Percentiles rank a stretch among this genome's conserved stretches.
Conservation (phyloP, 257 asterid genomes). For the Nicotiana obtusifolia region DNA sequence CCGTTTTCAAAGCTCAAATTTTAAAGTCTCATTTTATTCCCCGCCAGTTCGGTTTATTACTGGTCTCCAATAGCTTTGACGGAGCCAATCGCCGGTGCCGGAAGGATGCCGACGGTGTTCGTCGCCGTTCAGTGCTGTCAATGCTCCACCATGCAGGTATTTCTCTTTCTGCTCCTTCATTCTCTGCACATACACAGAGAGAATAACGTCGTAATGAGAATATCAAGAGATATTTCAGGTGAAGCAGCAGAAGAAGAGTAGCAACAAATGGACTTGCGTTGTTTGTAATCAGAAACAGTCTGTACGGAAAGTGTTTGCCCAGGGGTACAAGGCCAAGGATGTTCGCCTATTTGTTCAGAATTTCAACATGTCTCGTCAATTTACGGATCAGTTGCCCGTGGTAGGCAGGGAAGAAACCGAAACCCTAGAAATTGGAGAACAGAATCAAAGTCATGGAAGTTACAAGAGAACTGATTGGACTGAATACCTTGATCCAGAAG, state of each 20-base stretch:
- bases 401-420: slow-evolving; percentile 8
- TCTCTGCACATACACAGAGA: neutral
- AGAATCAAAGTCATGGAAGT: slow-evolving; percentile 5
- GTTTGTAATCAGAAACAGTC: slow-evolving; percentile 91
- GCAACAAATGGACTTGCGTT: slow-evolving; percentile 84
- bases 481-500: slow-evolving; percentile 53
- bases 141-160: slow-evolving; percentile 22
- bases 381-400: slow-evolving; percentile 34
- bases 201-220: neutral
- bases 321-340: slow-evolving; percentile 67
- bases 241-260: slow-evolving; percentile 94
- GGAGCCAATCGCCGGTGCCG: neutral
- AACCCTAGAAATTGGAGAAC: slow-evolving; percentile 11
- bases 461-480: slow-evolving; percentile 69
- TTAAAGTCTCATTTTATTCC: neutral
- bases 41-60: neutral
- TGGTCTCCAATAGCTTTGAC: neutral
- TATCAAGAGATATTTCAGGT: slow-evolving; percentile 38
- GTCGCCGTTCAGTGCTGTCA: slow-evolving; percentile 16
- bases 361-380: slow-evolving; percentile 81
- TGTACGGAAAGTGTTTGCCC: slow-evolving; percentile 52
- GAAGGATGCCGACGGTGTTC: slow-evolving; percentile 14
- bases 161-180: neutral
- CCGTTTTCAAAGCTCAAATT: neutral
- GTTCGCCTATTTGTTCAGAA: slow-evolving; percentile 75